These are phyloP conservation scores for Tetrahymena malaccensis DNA, from an alignment of 73 alveolate species.

Conservation along the genomic window DNA sequence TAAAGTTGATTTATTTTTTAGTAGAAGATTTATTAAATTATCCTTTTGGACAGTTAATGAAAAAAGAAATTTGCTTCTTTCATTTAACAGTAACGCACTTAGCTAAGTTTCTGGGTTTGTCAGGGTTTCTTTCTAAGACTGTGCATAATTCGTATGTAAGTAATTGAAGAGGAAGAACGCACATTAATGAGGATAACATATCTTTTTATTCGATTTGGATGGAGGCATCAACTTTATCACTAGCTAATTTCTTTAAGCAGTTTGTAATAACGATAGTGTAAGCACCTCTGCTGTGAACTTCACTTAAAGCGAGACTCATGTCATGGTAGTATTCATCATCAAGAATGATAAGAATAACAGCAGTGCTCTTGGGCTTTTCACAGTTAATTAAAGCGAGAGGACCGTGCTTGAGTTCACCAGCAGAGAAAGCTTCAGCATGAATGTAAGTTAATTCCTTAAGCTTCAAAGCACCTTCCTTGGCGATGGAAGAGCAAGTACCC, in stretches of 20 bases:
- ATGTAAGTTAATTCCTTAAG: slow-evolving; percentile 85
- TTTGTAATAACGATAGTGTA: slow-evolving; percentile 25
- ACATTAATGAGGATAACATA: slow-evolving; percentile 68
- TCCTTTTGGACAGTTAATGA: background rate
- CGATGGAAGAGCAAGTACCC: slow-evolving; percentile 86
- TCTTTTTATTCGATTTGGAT: slow-evolving; percentile 51
- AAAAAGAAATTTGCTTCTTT: background rate
- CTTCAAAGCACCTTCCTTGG: slow-evolving; percentile 93
- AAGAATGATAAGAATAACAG: slow-evolving; percentile 54
- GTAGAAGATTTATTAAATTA: background rate
- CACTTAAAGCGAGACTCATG: slow-evolving; percentile 43
- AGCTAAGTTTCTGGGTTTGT: slow-evolving; percentile 83
- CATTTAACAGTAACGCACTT: slow-evolving; percentile 72
- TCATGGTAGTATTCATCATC: slow-evolving; percentile 50
- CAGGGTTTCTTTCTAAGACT: slow-evolving; percentile 72
- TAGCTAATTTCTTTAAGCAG: background rate
- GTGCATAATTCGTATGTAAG: slow-evolving; percentile 75
- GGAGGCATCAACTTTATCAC: slow-evolving; percentile 20
- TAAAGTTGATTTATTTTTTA: background rate
- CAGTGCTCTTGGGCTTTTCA: slow-evolving; percentile 41
- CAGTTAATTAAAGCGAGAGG: slow-evolving; percentile 63
- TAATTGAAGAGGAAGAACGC: slow-evolving; percentile 80
- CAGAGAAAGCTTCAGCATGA: slow-evolving; percentile 93
- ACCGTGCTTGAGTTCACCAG: slow-evolving; percentile 91
- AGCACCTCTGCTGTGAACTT: slow-evolving; percentile 49